Evolutionary conservation across 345 rosid species (phyloP).

Genomic region (Eucalyptus lansdowneana): DNA sequence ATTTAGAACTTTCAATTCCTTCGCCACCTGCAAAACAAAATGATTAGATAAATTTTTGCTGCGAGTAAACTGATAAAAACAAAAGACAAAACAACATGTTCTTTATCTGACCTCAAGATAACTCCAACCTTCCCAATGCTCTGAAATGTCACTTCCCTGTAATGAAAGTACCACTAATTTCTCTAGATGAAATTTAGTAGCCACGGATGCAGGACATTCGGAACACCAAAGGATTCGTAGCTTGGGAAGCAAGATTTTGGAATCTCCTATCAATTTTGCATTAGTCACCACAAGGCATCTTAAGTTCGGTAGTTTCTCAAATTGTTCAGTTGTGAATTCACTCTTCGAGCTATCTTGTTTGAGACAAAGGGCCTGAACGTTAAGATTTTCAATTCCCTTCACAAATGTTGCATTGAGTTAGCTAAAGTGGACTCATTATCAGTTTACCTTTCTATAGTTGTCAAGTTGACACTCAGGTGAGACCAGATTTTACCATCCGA

Average conservation of each 20-base stretch:
- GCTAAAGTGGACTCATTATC: not conserved
- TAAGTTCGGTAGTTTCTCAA: not conserved
- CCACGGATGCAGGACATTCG: fast-evolving
- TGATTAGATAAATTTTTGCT: fast-evolving
- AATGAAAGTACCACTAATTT: fast-evolving
- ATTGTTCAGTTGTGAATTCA: not conserved
- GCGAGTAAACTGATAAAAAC: fast-evolving
- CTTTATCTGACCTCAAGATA: not conserved
- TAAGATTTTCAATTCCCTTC: not conserved
- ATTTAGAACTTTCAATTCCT: not conserved
- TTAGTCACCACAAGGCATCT: fast-evolving
- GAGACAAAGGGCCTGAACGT: fast-evolving
- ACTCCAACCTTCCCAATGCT: not conserved
- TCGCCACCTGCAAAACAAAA: not conserved
- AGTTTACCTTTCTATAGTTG: not conserved
- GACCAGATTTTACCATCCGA: fast-evolving
- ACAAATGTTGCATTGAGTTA: not conserved
- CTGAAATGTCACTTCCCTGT: fast-evolving
- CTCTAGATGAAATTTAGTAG: not conserved
- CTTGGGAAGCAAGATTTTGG: not conserved
- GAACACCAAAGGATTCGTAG: not conserved
- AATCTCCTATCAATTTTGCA: not conserved
- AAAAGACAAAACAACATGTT: not conserved
- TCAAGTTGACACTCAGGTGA: not conserved
- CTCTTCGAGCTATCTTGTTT: fast-evolving